Conservation (phyloP, 2,329 filamentous ascomycete species). For the Trichoderma oligosporum region DNA sequence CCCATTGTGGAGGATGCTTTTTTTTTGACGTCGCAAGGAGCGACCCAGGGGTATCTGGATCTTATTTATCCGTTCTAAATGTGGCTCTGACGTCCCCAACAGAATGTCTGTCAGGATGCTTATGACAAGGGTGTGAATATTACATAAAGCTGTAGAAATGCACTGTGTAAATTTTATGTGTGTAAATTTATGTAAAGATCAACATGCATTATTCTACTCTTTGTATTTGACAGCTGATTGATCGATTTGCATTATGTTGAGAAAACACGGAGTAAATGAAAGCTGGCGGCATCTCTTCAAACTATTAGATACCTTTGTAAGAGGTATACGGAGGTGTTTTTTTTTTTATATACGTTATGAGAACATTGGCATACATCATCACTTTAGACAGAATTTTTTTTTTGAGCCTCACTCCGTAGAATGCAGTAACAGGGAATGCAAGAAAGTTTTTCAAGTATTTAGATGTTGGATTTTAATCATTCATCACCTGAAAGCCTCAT, state of each 20-base stretch:
- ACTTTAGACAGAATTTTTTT: neutral
- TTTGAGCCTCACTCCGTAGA: neutral
- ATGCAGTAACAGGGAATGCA: neutral
- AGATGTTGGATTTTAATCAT: slow-evolving; percentile 13
- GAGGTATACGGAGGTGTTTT: neutral
- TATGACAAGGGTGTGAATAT: slow-evolving; percentile 19
- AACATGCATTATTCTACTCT: slow-evolving; percentile 11
- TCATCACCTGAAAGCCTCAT: slow-evolving; percentile 12
- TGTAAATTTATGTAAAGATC: neutral
- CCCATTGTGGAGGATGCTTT: slow-evolving; percentile 45
- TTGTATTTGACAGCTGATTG: neutral
- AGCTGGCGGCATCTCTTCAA: too few relatives aligned
- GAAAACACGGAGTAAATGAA: too few relatives aligned
- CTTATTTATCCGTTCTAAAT: neutral
- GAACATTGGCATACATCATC: neutral
- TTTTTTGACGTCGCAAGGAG: neutral
- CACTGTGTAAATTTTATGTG: slow-evolving; percentile 14
- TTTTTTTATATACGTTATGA: neutral
- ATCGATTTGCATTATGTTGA: too few relatives aligned
- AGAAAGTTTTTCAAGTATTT: neutral
- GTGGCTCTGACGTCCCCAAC: slow-evolving; percentile 18
- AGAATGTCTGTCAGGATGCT: slow-evolving; percentile 16
- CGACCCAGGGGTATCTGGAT: slow-evolving; percentile 11
- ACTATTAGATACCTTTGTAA: too few relatives aligned
- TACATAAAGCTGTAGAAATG: slow-evolving; percentile 5